Conservation (phyloP, 1,284 basidiomycete species). For the Phlebopus sp. region DNA sequence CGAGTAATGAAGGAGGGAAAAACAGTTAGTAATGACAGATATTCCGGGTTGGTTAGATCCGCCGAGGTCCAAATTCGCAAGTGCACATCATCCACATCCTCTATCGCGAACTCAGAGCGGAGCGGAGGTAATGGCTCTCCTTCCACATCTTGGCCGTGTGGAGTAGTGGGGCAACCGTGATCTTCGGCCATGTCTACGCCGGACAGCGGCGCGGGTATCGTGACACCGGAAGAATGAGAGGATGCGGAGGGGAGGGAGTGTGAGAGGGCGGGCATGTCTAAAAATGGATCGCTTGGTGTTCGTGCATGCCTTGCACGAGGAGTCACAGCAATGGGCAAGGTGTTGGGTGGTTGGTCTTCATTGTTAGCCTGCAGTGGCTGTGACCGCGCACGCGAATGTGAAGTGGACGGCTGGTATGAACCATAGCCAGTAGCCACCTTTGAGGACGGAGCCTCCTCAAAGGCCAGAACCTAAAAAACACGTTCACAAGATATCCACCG, state of each 20-base stretch:
- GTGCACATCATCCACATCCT: conserved; percentile 49
- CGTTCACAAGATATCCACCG: conserved; percentile 13
- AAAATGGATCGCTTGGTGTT: conserved; percentile 75
- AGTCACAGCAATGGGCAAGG: conserved; percentile 38
- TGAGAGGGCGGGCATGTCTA: conserved; percentile 63
- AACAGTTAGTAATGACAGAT: conserved; percentile 54
- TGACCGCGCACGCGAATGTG: conserved; percentile 54
- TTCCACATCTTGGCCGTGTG: conserved; percentile 23
- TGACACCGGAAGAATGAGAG: conserved; percentile 53
- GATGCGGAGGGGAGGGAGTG: conserved; percentile 45
- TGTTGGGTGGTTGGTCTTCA: conserved; percentile 33
- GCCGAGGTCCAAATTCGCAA: conserved; percentile 70
- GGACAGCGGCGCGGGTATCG: conserved; percentile 31
- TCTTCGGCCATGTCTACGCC: conserved; percentile 39
- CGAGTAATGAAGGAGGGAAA: conserved; percentile 71
- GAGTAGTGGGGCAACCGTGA: conserved; percentile 36
- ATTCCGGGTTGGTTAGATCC: conserved; percentile 66
- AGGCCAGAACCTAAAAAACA: conserved; percentile 54
- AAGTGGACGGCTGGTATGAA: conserved; percentile 37
- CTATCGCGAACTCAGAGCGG: conserved; percentile 38
- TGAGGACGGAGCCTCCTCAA: conserved; percentile 57
- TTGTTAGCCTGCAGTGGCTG: conserved; percentile 45
- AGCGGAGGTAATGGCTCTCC: conserved; percentile 36
- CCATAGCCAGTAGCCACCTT: conserved; percentile 37
- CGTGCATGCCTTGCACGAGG: conserved; percentile 58